Conservation (phyloP, 495 filamentous ascomycete genomes). For the Echria macrotheca region DNA sequence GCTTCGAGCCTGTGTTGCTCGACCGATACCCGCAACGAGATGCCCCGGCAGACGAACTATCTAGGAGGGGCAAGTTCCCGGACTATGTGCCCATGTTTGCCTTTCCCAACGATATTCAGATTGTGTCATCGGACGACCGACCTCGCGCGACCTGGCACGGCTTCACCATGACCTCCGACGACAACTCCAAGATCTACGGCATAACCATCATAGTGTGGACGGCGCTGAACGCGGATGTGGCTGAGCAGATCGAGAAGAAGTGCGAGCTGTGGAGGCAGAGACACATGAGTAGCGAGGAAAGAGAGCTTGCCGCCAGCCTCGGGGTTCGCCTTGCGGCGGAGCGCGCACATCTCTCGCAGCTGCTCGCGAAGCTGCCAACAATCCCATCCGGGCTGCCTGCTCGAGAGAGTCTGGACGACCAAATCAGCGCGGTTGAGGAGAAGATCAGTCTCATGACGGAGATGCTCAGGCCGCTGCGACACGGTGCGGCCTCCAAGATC, state of each 20-base stretch:
- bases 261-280: constrained; percentile 91
- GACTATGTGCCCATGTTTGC: constrained; percentile 99
- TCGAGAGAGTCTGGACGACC: constrained; percentile 80
- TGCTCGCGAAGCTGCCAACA: constrained; percentile 75
- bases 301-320: constrained; percentile 87
- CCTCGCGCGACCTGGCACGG: constrained; percentile 96
- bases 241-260: constrained; percentile 81
- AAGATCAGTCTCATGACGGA: constrained; percentile 97
- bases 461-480: constrained; percentile 83
- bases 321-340: constrained; percentile 87
- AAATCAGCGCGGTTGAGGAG: constrained; percentile 93
- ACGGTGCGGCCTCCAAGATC: constrained; percentile 93
- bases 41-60: constrained; percentile 69
- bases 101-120: constrained; percentile 95
- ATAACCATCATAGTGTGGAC: constrained; percentile 92
- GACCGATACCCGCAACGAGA: constrained; percentile 86
- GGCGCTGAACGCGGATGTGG: constrained; percentile 72
- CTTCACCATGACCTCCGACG: constrained; percentile 93
- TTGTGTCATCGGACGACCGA: constrained; percentile 90
- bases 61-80: constrained; percentile 80
- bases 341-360: constrained; percentile 80
- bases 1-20: constrained; percentile 89
- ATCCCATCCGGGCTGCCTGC: constrained; percentile 73
- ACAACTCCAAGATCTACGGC: constrained; percentile 86
- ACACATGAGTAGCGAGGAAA: constrained; percentile 94